Evolutionary conservation across 345 rosid genomes (phyloP).

Genomic region (Citrus australasica): DNA sequence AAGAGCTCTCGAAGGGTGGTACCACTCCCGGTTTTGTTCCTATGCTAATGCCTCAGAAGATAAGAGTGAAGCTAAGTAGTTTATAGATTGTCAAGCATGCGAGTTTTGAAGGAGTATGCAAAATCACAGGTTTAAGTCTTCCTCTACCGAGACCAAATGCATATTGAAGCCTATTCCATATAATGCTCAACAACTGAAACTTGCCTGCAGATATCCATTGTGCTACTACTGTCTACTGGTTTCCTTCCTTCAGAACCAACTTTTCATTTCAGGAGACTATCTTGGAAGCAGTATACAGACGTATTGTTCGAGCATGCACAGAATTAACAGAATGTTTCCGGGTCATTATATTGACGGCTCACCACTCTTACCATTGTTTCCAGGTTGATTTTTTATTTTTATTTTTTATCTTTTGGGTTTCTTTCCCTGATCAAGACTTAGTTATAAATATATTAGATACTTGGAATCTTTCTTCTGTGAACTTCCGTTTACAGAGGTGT

Average conservation of each 20-base stretch:
- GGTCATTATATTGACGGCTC: slow-evolving; percentile 37
- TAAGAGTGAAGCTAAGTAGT: slow-evolving; percentile 90
- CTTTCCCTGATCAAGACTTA: background rate
- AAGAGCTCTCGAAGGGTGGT: slow-evolving; percentile 54
- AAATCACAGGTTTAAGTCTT: slow-evolving; percentile 8
- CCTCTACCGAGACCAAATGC: background rate
- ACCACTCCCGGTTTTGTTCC: slow-evolving; percentile 71
- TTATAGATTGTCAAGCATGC: slow-evolving; percentile 64
- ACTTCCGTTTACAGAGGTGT: slow-evolving; percentile 50
- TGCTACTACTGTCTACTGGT: background rate
- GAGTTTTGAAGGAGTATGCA: slow-evolving; percentile 58
- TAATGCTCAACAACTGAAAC: slow-evolving; percentile 3
- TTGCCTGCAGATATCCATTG: slow-evolving; percentile 47
- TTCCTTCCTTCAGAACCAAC: slow-evolving; percentile 66
- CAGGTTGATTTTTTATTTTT: slow-evolving; percentile 41
- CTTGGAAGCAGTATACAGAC: slow-evolving; percentile 61
- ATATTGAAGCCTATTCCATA: background rate
- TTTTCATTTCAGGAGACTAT: slow-evolving; percentile 71
- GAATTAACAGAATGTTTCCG: slow-evolving; percentile 53
- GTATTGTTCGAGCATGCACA: slow-evolving; percentile 66
- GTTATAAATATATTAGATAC: background rate
- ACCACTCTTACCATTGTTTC: slow-evolving; percentile 87
- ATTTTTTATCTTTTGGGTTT: background rate
- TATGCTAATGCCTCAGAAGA: slow-evolving; percentile 57
- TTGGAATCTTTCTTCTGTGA: background rate